Evolutionary conservation across 1,139 yeast species (phyloP), one percentile per base, ranked within the genome.

Genomic region (Suhomyces taliae): DNA sequence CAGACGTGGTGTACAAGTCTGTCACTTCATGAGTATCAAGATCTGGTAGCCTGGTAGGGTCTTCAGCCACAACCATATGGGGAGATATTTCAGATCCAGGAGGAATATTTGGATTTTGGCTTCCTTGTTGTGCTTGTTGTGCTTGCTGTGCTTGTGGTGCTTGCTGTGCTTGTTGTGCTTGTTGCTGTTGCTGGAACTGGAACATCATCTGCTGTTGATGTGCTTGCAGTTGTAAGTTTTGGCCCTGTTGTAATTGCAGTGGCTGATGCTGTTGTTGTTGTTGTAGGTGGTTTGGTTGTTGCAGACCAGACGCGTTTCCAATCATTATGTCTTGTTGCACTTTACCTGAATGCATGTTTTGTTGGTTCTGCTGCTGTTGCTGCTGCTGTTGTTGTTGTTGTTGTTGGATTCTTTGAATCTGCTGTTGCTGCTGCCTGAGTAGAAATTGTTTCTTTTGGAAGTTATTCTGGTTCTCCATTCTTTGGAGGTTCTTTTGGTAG

Each of bases 381-480:
- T 50, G 52, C 24, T 53, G 52, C 37, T 46, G 53, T 31, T 50
- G 54, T 24, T 36, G 44, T 32, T 46, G 53, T 31, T 50, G 54
- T 24, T 36, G 44, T 32, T 35, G 51, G 27, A 48, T 43, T 24
- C 35, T 46, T 15, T 45, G 52, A 4, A 34, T 46, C n/a, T 39
- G 46, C 40, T 41, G 38, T 27, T 47, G 53, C 39, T 46, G 64
- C 40, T 62, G 65, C 47, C 60, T 59, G 52, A 60, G 49, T 45
- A 62, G 42, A 40, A 58, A 59, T 45, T 63, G 68, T 33, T 60
- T 60, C 49, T 61, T 56, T 43, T 63, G 69, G 36, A 60, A 40
- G 47, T 62, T 58, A 43, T 64, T 63, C 44, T 62, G 69, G 47
- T 60, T 60, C 33, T 63, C 68, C 66, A 63, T 62, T 39, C 61